phyloP scores from a whole-genome alignment of 2,329 filamentous ascomycete genomes.

The Sarocladiaceae sp. region DNA sequence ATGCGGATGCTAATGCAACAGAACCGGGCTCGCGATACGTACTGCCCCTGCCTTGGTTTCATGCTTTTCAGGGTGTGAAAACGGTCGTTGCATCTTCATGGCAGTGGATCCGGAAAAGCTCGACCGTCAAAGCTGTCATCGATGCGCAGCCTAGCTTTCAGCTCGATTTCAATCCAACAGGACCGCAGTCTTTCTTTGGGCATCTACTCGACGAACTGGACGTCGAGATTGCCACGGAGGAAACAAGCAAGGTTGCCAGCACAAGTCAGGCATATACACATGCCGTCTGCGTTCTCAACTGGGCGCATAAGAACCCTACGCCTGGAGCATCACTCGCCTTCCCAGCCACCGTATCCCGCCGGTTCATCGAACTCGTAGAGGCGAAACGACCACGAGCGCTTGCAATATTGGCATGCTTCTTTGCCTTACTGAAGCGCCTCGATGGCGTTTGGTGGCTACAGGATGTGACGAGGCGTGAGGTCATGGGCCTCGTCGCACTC shows the following conservation, averaged over 20 bases:
- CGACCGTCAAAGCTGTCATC: conserved; percentile 53
- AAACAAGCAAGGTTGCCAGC: conserved; percentile 21
- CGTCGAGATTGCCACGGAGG: conserved; percentile 41
- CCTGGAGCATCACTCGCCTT: conserved; percentile 55
- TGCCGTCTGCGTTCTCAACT: conserved; percentile 59
- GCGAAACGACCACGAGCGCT: conserved; percentile 54
- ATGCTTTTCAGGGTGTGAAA: conserved; percentile 62
- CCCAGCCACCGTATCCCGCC: conserved; percentile 57
- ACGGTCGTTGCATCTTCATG: conserved; percentile 58
- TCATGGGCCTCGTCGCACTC: conserved; percentile 55
- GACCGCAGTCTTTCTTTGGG: conserved; percentile 51
- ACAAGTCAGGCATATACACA: conserved; percentile 53
- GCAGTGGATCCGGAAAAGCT: conserved; percentile 55
- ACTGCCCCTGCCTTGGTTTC: conserved; percentile 59
- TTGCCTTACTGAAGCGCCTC: conserved; percentile 56
- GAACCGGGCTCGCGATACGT: conserved; percentile 41
- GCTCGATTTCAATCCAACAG: conserved; percentile 48
- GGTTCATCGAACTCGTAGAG: conserved; percentile 54
- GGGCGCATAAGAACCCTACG: conserved; percentile 56
- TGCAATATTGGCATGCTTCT: conserved; percentile 59
- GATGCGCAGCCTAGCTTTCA: conserved; percentile 58
- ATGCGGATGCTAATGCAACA: conserved; percentile 31
- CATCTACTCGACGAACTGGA: conserved; percentile 52
- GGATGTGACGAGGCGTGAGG: conserved; percentile 58
- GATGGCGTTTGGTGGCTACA: conserved; percentile 64